These are phyloP conservation scores for Psilocybe subaeruginosa DNA, from an alignment of 768 basidiomycete species.

Conservation along the genomic window DNA sequence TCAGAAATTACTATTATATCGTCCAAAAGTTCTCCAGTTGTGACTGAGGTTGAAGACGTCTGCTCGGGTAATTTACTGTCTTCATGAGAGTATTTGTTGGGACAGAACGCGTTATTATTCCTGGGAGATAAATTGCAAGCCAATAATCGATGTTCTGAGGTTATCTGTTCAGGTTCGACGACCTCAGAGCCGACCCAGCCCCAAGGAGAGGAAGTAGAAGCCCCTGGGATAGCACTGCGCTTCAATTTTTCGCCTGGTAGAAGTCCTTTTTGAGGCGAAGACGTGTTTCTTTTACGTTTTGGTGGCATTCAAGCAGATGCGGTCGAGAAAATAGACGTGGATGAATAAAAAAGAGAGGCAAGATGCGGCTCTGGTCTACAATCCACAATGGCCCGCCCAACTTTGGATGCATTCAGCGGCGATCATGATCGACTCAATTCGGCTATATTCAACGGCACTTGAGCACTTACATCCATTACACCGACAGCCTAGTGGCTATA, in stretches of 20 bases:
- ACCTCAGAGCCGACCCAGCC: slow-evolving; percentile 80
- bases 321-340: background rate
- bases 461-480: background rate
- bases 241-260: slow-evolving; percentile 66
- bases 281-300: slow-evolving; percentile 61
- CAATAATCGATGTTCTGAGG: slow-evolving; percentile 62
- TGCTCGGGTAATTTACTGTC: slow-evolving; percentile 6
- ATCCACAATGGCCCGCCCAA: background rate
- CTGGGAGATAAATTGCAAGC: slow-evolving; percentile 68
- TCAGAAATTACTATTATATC: slow-evolving; percentile 76
- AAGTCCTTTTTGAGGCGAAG: slow-evolving; percentile 52
- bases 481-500: background rate
- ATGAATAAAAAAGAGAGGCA: slow-evolving; percentile 3
- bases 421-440: slow-evolving; percentile 2
- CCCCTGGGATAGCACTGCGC: slow-evolving; percentile 50
- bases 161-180: slow-evolving; percentile 57
- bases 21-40: slow-evolving; percentile 51
- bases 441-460: background rate
- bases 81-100: slow-evolving; percentile 50
- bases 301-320: slow-evolving; percentile 44
- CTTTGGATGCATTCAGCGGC: background rate
- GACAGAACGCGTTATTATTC: slow-evolving; percentile 56
- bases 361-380: background rate
- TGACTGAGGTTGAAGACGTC: slow-evolving; percentile 12
- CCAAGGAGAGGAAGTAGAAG: slow-evolving; percentile 57